Evolutionary conservation across 352 stramenopile genomes (phyloP).

Genomic region (Phytophthora pini): DNA sequence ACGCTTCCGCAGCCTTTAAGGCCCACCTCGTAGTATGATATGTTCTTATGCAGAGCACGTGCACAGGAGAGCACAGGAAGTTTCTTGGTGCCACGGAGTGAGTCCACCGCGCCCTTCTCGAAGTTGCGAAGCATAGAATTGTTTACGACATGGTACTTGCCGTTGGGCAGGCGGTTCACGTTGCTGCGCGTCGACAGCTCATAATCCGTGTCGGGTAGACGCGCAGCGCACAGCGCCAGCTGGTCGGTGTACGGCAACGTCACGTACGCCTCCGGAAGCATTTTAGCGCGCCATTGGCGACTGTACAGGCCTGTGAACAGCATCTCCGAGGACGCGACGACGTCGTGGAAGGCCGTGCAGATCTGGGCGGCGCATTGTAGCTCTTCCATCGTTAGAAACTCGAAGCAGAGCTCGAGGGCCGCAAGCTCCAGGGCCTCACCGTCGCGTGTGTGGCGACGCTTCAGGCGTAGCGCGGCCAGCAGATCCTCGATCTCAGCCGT

Average conservation of each 20-base stretch:
- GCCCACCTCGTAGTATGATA: constrained; percentile 84
- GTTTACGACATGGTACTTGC: constrained; percentile 67
- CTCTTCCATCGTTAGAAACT: constrained; percentile 69
- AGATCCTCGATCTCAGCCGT: constrained; percentile 16
- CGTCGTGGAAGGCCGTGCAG: constrained; percentile 65
- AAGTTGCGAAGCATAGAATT: constrained; percentile 88
- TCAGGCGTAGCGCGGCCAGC: constrained; percentile 23
- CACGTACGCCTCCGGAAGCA: constrained; percentile 47
- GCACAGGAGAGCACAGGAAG: constrained; percentile 68
- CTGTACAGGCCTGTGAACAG: constrained; percentile 68
- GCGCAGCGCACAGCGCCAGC: constrained; percentile 52
- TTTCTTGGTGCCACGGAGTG: constrained; percentile 57
- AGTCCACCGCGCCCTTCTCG: constrained; percentile 71
- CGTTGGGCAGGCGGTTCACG: constrained; percentile 45
- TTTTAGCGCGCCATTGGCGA: constrained; percentile 54
- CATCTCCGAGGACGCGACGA: constrained; percentile 49
- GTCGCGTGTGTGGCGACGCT: constrained; percentile 25
- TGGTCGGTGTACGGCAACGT: constrained; percentile 50
- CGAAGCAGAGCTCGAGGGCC: constrained; percentile 75
- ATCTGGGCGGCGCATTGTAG: constrained; percentile 50
- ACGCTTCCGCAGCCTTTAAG: constrained; percentile 81
- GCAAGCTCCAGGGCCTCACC: constrained; percentile 44
- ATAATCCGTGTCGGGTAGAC: constrained; percentile 36
- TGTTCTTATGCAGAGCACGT: constrained; percentile 49
- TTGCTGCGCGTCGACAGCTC: constrained; percentile 69